Percentiles rank a stretch among this genome's conserved stretches.
phyloP scores from a whole-genome alignment of 176 grass and related monocot species.

The Stipa capillata region DNA sequence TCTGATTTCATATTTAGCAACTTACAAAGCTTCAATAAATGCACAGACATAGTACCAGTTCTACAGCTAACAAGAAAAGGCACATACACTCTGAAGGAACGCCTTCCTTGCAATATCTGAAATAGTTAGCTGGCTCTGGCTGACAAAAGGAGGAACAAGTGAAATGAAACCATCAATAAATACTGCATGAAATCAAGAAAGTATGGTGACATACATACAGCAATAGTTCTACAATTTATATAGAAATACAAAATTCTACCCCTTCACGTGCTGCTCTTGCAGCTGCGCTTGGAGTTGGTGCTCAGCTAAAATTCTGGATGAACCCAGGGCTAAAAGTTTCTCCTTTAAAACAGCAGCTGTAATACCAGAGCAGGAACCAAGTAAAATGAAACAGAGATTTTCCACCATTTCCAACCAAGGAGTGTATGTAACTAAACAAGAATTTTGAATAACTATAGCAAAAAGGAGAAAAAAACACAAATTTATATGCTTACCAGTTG shows the following conservation, averaged over 20 bases:
- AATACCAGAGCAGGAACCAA: neutral
- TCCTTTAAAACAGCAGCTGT: too few relatives aligned
- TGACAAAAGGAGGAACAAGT: slow-evolving; percentile 23
- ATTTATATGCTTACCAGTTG: slow-evolving; percentile 46
- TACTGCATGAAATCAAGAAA: too few relatives aligned
- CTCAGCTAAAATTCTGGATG: too few relatives aligned
- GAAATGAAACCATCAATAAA: slow-evolving; percentile 12
- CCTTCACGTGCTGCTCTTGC: too few relatives aligned
- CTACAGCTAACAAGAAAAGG: slow-evolving; percentile 3
- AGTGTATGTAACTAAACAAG: neutral
- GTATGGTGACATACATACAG: neutral
- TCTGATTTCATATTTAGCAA: neutral
- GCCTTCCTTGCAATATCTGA: too few relatives aligned
- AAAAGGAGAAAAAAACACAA: neutral
- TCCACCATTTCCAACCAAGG: neutral
- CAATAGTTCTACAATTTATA: neutral
- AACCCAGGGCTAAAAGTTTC: too few relatives aligned
- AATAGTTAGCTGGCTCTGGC: too few relatives aligned
- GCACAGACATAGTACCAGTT: too few relatives aligned
- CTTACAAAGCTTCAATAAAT: too few relatives aligned
- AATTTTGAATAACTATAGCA: too few relatives aligned
- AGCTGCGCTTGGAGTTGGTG: too few relatives aligned
- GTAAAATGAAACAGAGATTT: neutral
- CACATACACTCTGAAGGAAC: slow-evolving; percentile 84
- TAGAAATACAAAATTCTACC: too few relatives aligned